Base-by-base conservation (phyloP, 495 filamentous ascomycete species). In the Xylaria bambusicola region DNA sequence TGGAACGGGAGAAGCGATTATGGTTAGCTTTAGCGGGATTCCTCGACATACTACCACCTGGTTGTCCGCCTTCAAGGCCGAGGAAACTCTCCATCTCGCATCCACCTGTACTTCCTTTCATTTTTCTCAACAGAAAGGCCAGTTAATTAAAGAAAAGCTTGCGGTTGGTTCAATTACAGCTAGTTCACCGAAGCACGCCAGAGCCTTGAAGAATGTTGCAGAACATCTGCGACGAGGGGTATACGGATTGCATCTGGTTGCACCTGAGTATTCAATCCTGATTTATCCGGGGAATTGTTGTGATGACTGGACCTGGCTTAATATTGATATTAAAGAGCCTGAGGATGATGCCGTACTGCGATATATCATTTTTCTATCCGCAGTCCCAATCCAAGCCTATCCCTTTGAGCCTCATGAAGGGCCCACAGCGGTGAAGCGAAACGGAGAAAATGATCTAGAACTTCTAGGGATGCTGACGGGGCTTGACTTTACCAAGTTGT, bases 241-340 rank as follows among this genome's bases (percentile, higher is more conserved):
- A n/a, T 63, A 69, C 15, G 77, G 70, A 5, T 55, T 73, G 26
- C 72, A 68, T 54, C 66, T 62, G 23, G 59, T 66, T 15, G 61
- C 66, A 6, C 41, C 64, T 7, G 47, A 69, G 2, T 79, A 64
- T 54, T 77, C 68, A 26, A 64, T 80, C 31, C 58, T 80, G 5
- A 55, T 78, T 1, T 79, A 76, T 56, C 71, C 77, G 24, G 60
- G 71, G 7, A 69, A n/a, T n/a, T n/a, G 68, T 7, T 75, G 73
- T 52, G 66, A 75, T 2, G 68, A 66, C 1, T 80, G 77, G 76
- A 65, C 69, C 24, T 47, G 46, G 18, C 61, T 71, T 9, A 29
- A 41, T 13, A 40, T 66, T 3, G 56, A 59, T 27, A 21, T 60
- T 12, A 67, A 69, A 21, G 60, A 65, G 21, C 4, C 60, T 13